Conservation (phyloP, 75 land plant genomes). For the Cryptomeria japonica region DNA sequence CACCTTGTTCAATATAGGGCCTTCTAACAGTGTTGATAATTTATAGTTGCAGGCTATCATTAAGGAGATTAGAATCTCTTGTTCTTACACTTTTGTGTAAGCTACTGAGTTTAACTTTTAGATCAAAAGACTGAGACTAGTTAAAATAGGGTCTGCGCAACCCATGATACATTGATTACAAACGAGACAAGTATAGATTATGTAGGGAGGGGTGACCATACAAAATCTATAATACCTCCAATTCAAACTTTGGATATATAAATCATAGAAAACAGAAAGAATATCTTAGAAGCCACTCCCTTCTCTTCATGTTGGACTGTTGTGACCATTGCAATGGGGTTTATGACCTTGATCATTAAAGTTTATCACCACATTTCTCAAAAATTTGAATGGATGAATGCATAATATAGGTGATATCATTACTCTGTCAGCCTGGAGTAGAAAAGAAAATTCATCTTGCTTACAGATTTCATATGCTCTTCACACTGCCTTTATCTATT, state of each 20-base stretch:
- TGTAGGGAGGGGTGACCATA: too few relatives aligned
- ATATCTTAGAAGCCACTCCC: neutral
- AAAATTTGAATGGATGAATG: neutral
- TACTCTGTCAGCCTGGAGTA: neutral
- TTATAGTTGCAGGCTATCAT: neutral
- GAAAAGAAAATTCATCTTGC: too few relatives aligned
- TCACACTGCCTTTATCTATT: neutral
- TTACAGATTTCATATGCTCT: too few relatives aligned
- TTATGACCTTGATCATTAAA: neutral
- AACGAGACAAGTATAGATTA: too few relatives aligned
- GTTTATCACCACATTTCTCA: neutral
- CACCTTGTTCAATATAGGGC: neutral
- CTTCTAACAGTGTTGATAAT: neutral
- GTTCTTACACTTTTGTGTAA: neutral
- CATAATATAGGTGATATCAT: neutral
- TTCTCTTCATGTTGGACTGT: neutral
- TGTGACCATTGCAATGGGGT: neutral
- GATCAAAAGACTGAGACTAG: neutral
- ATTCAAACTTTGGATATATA: too few relatives aligned
- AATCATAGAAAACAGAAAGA: too few relatives aligned
- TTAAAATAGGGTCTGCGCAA: neutral
- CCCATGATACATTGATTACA: neutral
- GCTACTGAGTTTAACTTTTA: neutral
- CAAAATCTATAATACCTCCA: too few relatives aligned
- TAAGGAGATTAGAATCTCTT: neutral